Percentiles rank a stretch among this genome's conserved stretches.
Evolutionary conservation across 2,329 filamentous ascomycete genomes (phyloP).

Genomic region (Coleophoma cylindrospora): DNA sequence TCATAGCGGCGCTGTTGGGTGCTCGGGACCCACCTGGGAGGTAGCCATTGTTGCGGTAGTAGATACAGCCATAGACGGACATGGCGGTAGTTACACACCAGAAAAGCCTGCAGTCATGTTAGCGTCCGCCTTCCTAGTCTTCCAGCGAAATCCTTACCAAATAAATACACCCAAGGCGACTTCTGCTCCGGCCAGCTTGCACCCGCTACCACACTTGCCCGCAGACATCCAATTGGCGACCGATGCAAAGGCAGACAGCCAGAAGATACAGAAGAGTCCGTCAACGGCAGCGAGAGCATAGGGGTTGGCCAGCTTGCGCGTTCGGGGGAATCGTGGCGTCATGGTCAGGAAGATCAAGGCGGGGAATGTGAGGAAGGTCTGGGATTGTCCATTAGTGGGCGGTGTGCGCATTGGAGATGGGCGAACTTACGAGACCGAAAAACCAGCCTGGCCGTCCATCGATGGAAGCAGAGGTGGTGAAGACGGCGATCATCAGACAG

Average conservation of each 20-base stretch:
- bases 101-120: conserved; percentile 39
- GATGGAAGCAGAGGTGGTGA: conserved; percentile 44
- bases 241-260: conserved; percentile 62
- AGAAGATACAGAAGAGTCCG: conserved; percentile 51
- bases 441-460: conserved; percentile 58
- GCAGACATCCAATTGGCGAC: conserved; percentile 60
- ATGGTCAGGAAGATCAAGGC: conserved; percentile 62
- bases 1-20: conserved; percentile 35
- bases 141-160: conserved; percentile 39
- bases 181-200: conserved; percentile 56
- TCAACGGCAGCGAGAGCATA: conserved; percentile 57
- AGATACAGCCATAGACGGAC: conserved; percentile 55
- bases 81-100: conserved; percentile 49
- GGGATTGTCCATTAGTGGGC: conserved; percentile 5
- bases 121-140: conserved; percentile 2
- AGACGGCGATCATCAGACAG: conserved; percentile 55
- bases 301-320: conserved; percentile 55
- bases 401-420: background rate
- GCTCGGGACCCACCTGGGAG: conserved; percentile 43
- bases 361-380: conserved; percentile 62
- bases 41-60: conserved; percentile 56
- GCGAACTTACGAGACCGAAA: conserved; percentile 51
- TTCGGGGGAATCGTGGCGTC: conserved; percentile 58
- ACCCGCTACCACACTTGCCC: conserved; percentile 49
- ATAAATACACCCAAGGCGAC: conserved; percentile 59